Base-by-base conservation (phyloP, 2,329 filamentous ascomycete genomes). In the Lachnellula hyalina region DNA sequence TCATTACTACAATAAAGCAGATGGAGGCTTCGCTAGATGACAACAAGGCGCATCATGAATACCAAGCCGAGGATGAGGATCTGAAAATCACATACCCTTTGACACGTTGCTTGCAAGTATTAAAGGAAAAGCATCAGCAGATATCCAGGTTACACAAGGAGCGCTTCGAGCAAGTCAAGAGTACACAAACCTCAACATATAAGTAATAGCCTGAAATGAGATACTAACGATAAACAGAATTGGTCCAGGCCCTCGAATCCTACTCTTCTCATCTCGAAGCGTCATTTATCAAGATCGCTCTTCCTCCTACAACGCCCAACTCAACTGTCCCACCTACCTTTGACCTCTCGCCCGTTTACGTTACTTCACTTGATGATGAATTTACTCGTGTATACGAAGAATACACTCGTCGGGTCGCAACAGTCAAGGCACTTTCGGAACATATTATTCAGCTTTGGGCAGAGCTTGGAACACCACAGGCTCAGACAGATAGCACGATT, bases 381-480 rank as follows among this genome's bases (percentile, higher is more conserved):
- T 99, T 97, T 68, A 90, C 90, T 11, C 84, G 91, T 57, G 90
- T 99, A 19, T 97, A 97, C 72, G 91, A 97, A 67, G 95, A 99
- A 74, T 99, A 97, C 73, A 90, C 86, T 44, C 87, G 85, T 62
- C 89, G 94, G 47, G 79, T 96, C 45, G 80, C 81, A 32, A 83
- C 82, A 0, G 91, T 97, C 14, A 84, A 90, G 71, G 74, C 84
- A 19, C 73, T 90, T 3, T 85, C 84, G 41, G 89, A 96, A 65
- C 85, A 94, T 58, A 93, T 96, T 56, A 94, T 99, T 65, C 88
- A 90, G 64, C 80, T 99, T 0, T 99, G 94, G 92, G 93, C 90
- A 0, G 94, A 99, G 71, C 83, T 99, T 9, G 94, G 94, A 44
- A 96, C 89, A 1, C 92, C 94, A 0, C 92, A 96, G 69, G 90